A percentile compares a stretch with the other conserved stretches of the same genome.
phyloP scores from a whole-genome alignment of 2,329 filamentous ascomycete genomes.

The Onygena corvina region DNA sequence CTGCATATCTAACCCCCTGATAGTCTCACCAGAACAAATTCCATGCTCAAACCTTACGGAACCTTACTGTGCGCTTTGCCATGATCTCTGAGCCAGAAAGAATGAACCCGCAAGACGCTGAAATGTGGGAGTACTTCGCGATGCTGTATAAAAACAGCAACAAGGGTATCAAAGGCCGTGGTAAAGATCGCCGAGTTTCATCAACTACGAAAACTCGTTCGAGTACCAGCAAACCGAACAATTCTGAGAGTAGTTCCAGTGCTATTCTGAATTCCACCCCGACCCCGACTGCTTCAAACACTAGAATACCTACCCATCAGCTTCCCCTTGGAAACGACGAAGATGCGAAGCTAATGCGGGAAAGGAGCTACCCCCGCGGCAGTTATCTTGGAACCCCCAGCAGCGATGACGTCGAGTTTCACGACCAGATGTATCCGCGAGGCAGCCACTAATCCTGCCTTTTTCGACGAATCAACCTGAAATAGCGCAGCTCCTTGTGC shows the following conservation, averaged over 20 bases:
- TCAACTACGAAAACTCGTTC: slow-evolving; percentile 21
- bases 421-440: slow-evolving; percentile 15
- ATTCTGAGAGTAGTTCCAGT: background rate
- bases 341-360: slow-evolving; percentile 6
- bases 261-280: background rate
- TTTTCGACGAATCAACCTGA: background rate
- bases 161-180: slow-evolving; percentile 93
- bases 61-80: slow-evolving; percentile 59
- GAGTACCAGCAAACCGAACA: slow-evolving; percentile 1
- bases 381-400: slow-evolving; percentile 14
- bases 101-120: slow-evolving; percentile 57
- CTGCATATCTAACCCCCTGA: slow-evolving; percentile 11
- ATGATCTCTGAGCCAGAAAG: slow-evolving; percentile 48
- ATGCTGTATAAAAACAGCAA: slow-evolving; percentile 94
- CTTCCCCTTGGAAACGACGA: background rate
- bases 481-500: background rate
- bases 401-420: slow-evolving; percentile 16
- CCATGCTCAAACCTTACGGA: slow-evolving; percentile 60
- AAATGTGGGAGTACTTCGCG: slow-evolving; percentile 74
- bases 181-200: slow-evolving; percentile 55
- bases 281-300: background rate
- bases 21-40: slow-evolving; percentile 91
- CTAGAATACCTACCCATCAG: background rate
- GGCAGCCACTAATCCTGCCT: slow-evolving; percentile 3
- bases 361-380: slow-evolving; percentile 11